A percentile compares a stretch with the other conserved stretches of the same genome.
phyloP scores from a whole-genome alignment of 179 eudicot genomes.

The Nepenthes alata region DNA sequence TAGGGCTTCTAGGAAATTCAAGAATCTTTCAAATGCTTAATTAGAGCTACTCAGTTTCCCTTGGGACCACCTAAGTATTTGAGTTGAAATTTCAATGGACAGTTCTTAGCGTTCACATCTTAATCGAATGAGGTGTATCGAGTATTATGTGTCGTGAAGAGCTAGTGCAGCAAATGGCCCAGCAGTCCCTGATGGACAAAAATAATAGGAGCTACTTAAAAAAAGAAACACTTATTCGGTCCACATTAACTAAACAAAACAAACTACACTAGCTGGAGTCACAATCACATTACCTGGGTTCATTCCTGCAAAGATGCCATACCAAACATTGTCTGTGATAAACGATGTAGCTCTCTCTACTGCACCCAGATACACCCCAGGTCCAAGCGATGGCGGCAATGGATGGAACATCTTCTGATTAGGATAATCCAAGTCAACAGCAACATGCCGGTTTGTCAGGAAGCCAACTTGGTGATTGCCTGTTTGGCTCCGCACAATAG shows the following conservation, averaged over 20 bases:
- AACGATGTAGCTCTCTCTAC: constrained; percentile 97
- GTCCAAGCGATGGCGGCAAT: constrained; percentile 90
- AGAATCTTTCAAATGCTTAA: too few relatives aligned
- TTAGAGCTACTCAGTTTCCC: too few relatives aligned
- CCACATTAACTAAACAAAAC: not conserved
- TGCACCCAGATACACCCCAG: constrained; percentile 89
- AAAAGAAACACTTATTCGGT: too few relatives aligned
- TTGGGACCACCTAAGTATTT: too few relatives aligned
- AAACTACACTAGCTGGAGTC: not conserved
- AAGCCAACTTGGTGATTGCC: constrained; percentile 90
- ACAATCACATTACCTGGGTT: constrained; percentile 56
- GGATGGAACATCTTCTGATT: constrained; percentile 98
- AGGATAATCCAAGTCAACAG: constrained; percentile 89
- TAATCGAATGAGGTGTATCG: too few relatives aligned
- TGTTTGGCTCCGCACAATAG: constrained; percentile 89
- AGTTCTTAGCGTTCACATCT: too few relatives aligned
- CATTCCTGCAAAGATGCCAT: constrained; percentile 89
- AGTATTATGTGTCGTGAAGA: too few relatives aligned
- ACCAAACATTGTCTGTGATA: constrained; percentile 90
- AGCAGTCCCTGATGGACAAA: too few relatives aligned
- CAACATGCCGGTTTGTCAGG: constrained; percentile 93
- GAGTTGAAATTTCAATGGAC: too few relatives aligned
- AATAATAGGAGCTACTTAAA: too few relatives aligned
- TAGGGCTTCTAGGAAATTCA: too few relatives aligned
- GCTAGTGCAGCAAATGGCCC: too few relatives aligned